Evolutionary conservation across 164 flowering plant genomes (phyloP), one percentile per base, ranked within the genome.

Genomic region (Cinnamomum micranthum): DNA sequence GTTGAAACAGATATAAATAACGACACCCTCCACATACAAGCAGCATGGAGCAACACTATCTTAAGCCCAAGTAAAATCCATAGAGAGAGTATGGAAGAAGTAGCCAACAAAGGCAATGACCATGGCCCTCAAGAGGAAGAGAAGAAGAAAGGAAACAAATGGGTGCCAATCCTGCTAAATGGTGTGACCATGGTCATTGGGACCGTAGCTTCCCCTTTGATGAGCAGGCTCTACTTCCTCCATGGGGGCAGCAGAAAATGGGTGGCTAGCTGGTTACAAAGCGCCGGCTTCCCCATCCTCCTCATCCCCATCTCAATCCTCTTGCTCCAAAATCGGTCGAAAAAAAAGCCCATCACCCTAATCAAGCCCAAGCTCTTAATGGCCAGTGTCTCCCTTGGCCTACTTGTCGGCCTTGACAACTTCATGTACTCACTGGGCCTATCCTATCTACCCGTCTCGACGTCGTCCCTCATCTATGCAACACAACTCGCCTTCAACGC

Each of bases 401-500:
- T 84, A 27, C 73, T 87, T 28, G 78, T 80, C 1, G 92, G 91
- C 24, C 1, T 83, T 1, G 88, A 76, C 62, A 77, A 86, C 80
- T 88, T 84, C 79, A 27, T 90, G 63, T 89, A 87, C 65, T 79
- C 92, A 7, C 80, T 71, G 50, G 90, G 92, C 11, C 64, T 84
- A 19, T 78, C 80, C 0, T 75, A 76, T 3, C 82, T 90, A 1
- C 94, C 94, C 0, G 86, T 87, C 15, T 88, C 94, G 2, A 88
- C 94, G 0, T 79, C 86, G 0, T 31, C 87, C 3, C 76, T 90
- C 12, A 73, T 87, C 76, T 73, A 81, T 13, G 86, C 90, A 0
- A 50, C 82, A 2, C 92, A 90, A 72, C 79, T 90, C 52, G 91
- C 79, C 1, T 88, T 88, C 87, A 88, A 85, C 0, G 94, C 92